phyloP scores from a whole-genome alignment of 2,329 filamentous ascomycete species.

The Penicillium vulpinum region DNA sequence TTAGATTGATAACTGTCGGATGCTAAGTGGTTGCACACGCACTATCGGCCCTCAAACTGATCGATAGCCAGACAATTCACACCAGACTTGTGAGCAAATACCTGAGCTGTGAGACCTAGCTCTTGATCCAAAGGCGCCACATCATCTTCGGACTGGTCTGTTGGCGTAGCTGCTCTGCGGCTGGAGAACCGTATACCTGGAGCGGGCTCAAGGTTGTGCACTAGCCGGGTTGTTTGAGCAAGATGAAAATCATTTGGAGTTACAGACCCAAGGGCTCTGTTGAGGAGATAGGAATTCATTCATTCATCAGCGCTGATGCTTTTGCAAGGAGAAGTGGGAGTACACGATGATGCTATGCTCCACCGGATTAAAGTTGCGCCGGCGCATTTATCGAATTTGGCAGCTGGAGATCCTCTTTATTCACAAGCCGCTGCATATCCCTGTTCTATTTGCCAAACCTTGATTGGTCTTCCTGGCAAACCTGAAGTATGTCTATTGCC shows the following conservation, averaged over 20 bases:
- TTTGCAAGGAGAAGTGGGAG: not conserved
- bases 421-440: not conserved
- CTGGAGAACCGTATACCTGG: conserved; percentile 71
- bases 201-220: conserved; percentile 68
- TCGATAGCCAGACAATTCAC: conserved; percentile 80
- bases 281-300: conserved; percentile 76
- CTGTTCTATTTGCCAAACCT: conserved; percentile 1
- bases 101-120: conserved; percentile 29
- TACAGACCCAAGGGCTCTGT: conserved; percentile 71
- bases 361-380: conserved; percentile 26
- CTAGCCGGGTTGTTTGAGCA: conserved; percentile 64
- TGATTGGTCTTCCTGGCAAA: conserved; percentile 6
- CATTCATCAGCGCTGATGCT: conserved; percentile 46
- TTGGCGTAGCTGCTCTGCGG: conserved; percentile 34
- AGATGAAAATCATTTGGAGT: conserved; percentile 64
- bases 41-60: conserved; percentile 76
- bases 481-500: not conserved
- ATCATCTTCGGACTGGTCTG: conserved; percentile 11
- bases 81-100: conserved; percentile 69
- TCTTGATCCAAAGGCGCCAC: conserved; percentile 15
- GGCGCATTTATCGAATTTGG: conserved; percentile 17
- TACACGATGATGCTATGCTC: conserved; percentile 27
- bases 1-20: conserved; percentile 4
- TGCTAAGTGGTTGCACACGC: conserved; percentile 18
- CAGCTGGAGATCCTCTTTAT: not conserved